Conservation (phyloP, 2,329 filamentous ascomycete species). For the Epichloe amarillans region DNA sequence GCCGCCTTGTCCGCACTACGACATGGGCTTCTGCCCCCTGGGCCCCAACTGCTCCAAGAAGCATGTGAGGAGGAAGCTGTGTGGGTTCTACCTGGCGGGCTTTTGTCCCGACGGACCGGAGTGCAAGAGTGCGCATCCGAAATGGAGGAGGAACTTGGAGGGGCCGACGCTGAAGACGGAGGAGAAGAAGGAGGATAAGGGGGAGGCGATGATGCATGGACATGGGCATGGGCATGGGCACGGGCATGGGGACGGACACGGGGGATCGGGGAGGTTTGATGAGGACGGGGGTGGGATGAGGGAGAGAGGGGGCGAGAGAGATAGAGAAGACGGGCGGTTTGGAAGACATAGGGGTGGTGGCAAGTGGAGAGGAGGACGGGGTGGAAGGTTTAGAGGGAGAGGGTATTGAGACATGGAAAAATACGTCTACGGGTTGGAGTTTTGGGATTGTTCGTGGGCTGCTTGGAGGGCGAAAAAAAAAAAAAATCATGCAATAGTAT, state of each 20-base stretch:
- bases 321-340: constrained; percentile 21
- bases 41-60: constrained; percentile 79
- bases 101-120: constrained; percentile 76
- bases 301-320: constrained; percentile 24
- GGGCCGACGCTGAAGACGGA: constrained; percentile 59
- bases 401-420: background rate
- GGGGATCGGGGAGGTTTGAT: constrained; percentile 16
- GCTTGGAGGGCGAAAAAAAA: background rate
- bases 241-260: constrained; percentile 16
- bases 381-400: constrained; percentile 19
- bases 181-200: constrained; percentile 38
- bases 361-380: constrained; percentile 24
- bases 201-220: constrained; percentile 21
- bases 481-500: background rate
- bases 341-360: constrained; percentile 21
- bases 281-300: constrained; percentile 10
- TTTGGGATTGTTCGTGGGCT: background rate
- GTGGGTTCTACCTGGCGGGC: constrained; percentile 76
- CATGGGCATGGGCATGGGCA: constrained; percentile 10
- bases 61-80: constrained; percentile 71
- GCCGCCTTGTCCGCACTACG: constrained; percentile 80
- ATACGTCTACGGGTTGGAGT: background rate
- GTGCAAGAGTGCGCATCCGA: constrained; percentile 74
- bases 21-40: constrained; percentile 89
- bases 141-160: constrained; percentile 65